These are phyloP conservation scores for Penicillium longicatenatum DNA, from an alignment of 495 filamentous ascomycete genomes.

Conservation along the genomic window DNA sequence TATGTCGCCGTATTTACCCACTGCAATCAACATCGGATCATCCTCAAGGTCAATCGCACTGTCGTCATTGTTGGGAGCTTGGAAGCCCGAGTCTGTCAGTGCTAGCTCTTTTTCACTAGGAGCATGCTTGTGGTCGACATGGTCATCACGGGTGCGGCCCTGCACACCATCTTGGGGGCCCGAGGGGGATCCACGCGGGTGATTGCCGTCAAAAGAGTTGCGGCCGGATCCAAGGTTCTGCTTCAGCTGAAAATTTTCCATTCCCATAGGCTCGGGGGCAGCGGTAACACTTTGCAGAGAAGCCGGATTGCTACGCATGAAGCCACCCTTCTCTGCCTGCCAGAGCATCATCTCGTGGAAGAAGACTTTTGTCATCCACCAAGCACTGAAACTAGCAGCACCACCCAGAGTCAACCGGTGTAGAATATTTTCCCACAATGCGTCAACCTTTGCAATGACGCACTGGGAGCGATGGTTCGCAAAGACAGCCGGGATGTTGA, in stretches of 20 bases:
- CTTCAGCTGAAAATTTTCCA: conserved; percentile 29
- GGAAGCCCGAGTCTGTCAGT: conserved; percentile 35
- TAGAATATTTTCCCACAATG: conserved; percentile 48
- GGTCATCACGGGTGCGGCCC: conserved; percentile 18
- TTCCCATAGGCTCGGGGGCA: conserved; percentile 27
- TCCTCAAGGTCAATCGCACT: conserved; percentile 52
- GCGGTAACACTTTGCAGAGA: conserved; percentile 45
- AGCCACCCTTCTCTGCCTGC: conserved; percentile 89
- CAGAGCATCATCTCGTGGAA: conserved; percentile 94
- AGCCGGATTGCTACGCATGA: conserved; percentile 65
- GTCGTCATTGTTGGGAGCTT: conserved; percentile 47
- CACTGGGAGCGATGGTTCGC: conserved; percentile 66
- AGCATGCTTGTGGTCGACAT: conserved; percentile 19
- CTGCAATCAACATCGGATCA: conserved; percentile 48
- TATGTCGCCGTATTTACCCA: conserved; percentile 53
- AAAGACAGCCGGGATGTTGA: conserved; percentile 73
- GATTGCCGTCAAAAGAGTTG: conserved; percentile 15
- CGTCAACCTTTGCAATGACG: conserved; percentile 47
- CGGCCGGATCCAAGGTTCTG: conserved; percentile 12
- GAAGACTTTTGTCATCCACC: conserved; percentile 99
- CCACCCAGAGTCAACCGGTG: conserved; percentile 67
- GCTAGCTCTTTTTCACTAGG: conserved; percentile 24
- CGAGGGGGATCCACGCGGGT: conserved; percentile 13
- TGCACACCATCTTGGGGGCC: conserved; percentile 14
- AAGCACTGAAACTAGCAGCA: conserved; percentile 85